Evolutionary conservation across 2,329 filamentous ascomycete species (phyloP).

Genomic region (Teratosphaeriaceae sp.): DNA sequence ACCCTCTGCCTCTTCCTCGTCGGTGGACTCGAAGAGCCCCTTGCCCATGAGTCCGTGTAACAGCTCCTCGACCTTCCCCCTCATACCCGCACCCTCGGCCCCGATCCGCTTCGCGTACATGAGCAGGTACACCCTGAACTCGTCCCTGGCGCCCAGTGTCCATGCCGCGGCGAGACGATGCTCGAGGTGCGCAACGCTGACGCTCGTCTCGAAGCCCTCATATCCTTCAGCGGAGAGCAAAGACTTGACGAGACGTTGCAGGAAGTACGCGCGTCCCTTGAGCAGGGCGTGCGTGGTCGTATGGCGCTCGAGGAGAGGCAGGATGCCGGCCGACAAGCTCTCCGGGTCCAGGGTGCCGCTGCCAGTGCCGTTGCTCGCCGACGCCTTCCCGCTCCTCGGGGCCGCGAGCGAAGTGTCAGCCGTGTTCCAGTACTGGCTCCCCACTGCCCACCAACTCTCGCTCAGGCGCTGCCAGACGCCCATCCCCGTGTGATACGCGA

Average conservation of each 20-base stretch:
- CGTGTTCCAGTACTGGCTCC: constrained; percentile 98
- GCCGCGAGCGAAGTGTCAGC: constrained; percentile 93
- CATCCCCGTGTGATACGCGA: constrained; percentile 78
- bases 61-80: constrained; percentile 87
- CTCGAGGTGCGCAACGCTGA: constrained; percentile 91
- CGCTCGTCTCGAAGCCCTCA: constrained; percentile 82
- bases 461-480: constrained; percentile 92
- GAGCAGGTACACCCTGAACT: constrained; percentile 90
- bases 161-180: constrained; percentile 87
- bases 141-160: constrained; percentile 77
- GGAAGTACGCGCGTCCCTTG: constrained; percentile 82
- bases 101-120: constrained; percentile 98
- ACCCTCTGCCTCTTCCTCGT: constrained; percentile 52
- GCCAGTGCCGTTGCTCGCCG: too few species aligned
- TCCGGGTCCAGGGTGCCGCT: constrained; percentile 46
- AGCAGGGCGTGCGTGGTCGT: constrained; percentile 90
- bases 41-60: constrained; percentile 75
- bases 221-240: constrained; percentile 84
- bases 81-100: constrained; percentile 78
- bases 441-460: constrained; percentile 96
- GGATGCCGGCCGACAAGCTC: constrained; percentile 79
- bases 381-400: too few species aligned
- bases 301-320: constrained; percentile 87
- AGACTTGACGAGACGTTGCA: constrained; percentile 86
- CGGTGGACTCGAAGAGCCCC: constrained; percentile 47